Percentiles rank a stretch among this genome's conserved stretches.
phyloP scores from a whole-genome alignment of 2,329 filamentous ascomycete genomes.

The Neopestalotiopsis sp. region DNA sequence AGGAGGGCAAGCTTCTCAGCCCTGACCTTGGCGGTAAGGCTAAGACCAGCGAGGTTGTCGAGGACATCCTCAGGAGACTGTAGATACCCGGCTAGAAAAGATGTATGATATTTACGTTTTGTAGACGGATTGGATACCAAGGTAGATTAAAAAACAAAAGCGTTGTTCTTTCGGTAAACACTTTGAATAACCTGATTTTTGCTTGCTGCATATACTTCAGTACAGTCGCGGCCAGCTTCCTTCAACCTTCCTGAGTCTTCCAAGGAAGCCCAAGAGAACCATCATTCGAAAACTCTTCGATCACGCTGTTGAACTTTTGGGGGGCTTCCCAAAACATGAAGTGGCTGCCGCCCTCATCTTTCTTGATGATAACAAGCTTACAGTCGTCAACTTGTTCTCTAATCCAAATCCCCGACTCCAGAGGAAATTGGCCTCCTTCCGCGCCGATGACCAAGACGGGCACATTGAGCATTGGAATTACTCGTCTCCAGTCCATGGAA shows the following conservation, averaged over 20 bases:
- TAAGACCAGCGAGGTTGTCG: slow-evolving; percentile 82
- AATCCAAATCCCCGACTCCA: neutral
- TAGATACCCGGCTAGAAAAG: slow-evolving; percentile 46
- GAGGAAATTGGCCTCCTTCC: neutral
- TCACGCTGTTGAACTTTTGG: neutral
- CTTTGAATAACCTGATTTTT: neutral
- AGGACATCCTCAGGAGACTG: slow-evolving; percentile 84
- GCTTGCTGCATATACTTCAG: too few species aligned
- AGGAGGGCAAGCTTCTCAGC: slow-evolving; percentile 80
- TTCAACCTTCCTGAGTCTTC: neutral
- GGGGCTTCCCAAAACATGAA: neutral
- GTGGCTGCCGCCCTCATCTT: neutral
- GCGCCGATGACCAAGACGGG: neutral
- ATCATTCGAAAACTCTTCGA: neutral
- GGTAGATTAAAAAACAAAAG: slow-evolving; percentile 6
- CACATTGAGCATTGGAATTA: neutral
- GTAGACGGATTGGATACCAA: neutral
- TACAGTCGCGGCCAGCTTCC: too few species aligned
- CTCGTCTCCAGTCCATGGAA: neutral
- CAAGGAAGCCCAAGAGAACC: neutral
- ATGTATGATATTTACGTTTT: slow-evolving; percentile 8
- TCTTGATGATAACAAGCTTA: neutral
- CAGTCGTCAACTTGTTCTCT: neutral
- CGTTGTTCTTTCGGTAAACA: neutral
- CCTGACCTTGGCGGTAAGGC: slow-evolving; percentile 91